A percentile compares a stretch with the other conserved stretches of the same genome.
phyloP scores from a whole-genome alignment of 176 grass and related monocot genomes.

The sorghum (Sorghum bicolor) region Sorghum_bicolor_NCBIv3 NC_012870.2:74089501-74090000 shows the following conservation, averaged over 20 bases:
- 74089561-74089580: no score
- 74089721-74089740: background rate
- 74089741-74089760: background rate
- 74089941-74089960: background rate
- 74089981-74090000: background rate
- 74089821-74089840: background rate
- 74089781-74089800: background rate
- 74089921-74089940: background rate
- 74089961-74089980: background rate
- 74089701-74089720: background rate
- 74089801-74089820: background rate
- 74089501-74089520: no score
- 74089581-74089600: no score
- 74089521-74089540: no score
- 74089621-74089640: no score
- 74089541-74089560: no score
- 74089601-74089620: no score
- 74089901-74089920: background rate
- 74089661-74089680: no score
- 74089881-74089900: background rate
- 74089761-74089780: background rate
- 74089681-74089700: background rate
- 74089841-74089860: background rate
- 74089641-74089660: no score
- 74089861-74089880: background rate